These are phyloP conservation scores for Golubevia sp. DNA, from an alignment of 1,284 basidiomycete genomes.

Conservation along the genomic window DNA sequence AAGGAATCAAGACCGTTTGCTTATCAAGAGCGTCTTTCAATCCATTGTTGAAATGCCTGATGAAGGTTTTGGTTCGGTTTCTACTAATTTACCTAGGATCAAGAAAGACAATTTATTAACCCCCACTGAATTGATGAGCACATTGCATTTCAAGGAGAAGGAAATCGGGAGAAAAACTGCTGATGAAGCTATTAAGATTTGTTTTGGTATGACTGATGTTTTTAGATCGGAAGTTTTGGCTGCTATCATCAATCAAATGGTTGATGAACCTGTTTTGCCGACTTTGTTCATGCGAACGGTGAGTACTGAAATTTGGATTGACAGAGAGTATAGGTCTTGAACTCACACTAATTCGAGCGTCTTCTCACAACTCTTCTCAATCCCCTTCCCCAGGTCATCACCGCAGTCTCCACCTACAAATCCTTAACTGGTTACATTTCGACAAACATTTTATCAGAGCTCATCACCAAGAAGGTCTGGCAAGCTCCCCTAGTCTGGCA, in stretches of 20 bases:
- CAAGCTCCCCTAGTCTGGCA: constrained; percentile 51
- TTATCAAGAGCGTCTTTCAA: constrained; percentile 50
- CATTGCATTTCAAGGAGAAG: constrained; percentile 48
- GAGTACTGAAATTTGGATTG: neutral
- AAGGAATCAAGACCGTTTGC: constrained; percentile 25
- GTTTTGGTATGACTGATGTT: constrained; percentile 55
- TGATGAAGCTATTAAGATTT: constrained; percentile 48
- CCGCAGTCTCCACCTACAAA: constrained; percentile 56
- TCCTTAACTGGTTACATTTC: constrained; percentile 47
- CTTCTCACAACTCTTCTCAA: neutral
- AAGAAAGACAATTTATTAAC: constrained; percentile 38
- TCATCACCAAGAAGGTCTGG: constrained; percentile 60
- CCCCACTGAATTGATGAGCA: constrained; percentile 53
- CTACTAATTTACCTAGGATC: constrained; percentile 43
- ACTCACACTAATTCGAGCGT: too few species aligned
- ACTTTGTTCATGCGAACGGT: constrained; percentile 58
- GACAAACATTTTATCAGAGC: constrained; percentile 43
- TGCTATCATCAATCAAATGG: constrained; percentile 52
- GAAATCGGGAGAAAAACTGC: constrained; percentile 55
- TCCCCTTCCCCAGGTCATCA: constrained; percentile 27
- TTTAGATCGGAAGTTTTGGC: constrained; percentile 55
- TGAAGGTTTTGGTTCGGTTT: constrained; percentile 44
- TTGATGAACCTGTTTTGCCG: constrained; percentile 52
- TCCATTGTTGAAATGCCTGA: constrained; percentile 50
- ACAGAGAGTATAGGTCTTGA: too few species aligned